Base-by-base conservation (phyloP, 2,329 filamentous ascomycete genomes). In the Lachnellula arida region DNA sequence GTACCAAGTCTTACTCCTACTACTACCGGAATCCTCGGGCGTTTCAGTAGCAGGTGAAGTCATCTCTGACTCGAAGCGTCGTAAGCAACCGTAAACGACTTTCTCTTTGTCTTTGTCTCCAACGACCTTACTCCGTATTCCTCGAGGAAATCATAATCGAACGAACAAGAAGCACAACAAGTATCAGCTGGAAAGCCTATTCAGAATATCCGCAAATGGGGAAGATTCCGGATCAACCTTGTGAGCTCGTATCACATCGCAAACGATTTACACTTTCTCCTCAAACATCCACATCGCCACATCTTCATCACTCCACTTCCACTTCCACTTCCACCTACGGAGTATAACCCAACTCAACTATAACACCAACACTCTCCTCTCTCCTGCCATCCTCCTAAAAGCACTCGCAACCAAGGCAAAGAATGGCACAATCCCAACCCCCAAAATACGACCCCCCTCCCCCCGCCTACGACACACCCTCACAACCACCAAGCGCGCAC, bases 401-500 rank as follows among this genome's bases (percentile, higher is more conserved):
- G n/a, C 35, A 25, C 19, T 17, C 35, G 19, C 17, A 49, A n/a
- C 47, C 32, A 48, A 22, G 23, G 28, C n/a, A 39, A 19, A 22
- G n/a, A 34, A 39, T 28, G 11, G 15, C 53, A 51, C 49, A 23
- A 46, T 22, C 46, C 54, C 43, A 28, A 66, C 62, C 43, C 37
- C 55, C 58, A 52, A 60, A 66, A 58, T 60, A 55, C 51, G 46
- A 62, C 42, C 48, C 60, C 25, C 56, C 58, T 53, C 53, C 22
- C 58, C 64, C 25, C 62, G 65, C 17, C 66, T 65, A 8, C 64
- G 65, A 51, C 23, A 25, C 23, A 6, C 23, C 23, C 23, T 25
- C 23, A 6, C 55, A 54, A 22, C 65, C 65, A 7, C 53, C 54
- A 49, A 55, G 57, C 1, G 65, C 61, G 4, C 61, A 67, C 49